phyloP scores from a whole-genome alignment of 495 filamentous ascomycete genomes.

The Aspergillus olivimuriae region DNA sequence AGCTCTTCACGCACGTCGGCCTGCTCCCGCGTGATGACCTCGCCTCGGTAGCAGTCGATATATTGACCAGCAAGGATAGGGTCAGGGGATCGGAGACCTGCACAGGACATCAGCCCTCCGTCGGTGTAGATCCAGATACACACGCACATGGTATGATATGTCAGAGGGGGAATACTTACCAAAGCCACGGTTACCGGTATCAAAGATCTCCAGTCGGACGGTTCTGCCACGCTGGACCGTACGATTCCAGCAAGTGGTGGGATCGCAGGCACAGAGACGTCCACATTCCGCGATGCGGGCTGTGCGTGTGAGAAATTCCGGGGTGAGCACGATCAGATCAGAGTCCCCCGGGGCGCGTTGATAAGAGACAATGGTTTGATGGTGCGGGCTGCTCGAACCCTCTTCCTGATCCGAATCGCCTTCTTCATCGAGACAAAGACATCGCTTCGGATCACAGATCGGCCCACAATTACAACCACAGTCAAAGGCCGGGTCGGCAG shows the following conservation, averaged over 20 bases:
- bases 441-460: constrained; percentile 27
- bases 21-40: constrained; percentile 69
- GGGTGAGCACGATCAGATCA: constrained; percentile 16
- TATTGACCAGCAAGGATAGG: constrained; percentile 73
- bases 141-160: too few relatives aligned
- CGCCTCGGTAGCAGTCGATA: constrained; percentile 82
- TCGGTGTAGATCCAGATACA: too few relatives aligned
- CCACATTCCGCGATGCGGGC: constrained; percentile 79
- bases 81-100: constrained; percentile 63
- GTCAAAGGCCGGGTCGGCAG: constrained; percentile 29
- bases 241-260: constrained; percentile 61
- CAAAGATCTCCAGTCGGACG: constrained; percentile 75
- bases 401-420: constrained; percentile 31
- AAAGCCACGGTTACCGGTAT: constrained; percentile 72
- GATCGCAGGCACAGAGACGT: constrained; percentile 57
- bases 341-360: constrained; percentile 8
- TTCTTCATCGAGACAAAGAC: constrained; percentile 34
- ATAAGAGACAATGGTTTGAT: constrained; percentile 37
- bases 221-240: constrained; percentile 74
- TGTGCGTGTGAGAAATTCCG: constrained; percentile 26
- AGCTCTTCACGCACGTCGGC: constrained; percentile 58
- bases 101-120: too few relatives aligned
- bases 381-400: too few relatives aligned
- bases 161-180: constrained; percentile 46
- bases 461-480: constrained; percentile 33